Conservation (phyloP, 2,329 filamentous ascomycete genomes). For the Phoma sp. region DNA sequence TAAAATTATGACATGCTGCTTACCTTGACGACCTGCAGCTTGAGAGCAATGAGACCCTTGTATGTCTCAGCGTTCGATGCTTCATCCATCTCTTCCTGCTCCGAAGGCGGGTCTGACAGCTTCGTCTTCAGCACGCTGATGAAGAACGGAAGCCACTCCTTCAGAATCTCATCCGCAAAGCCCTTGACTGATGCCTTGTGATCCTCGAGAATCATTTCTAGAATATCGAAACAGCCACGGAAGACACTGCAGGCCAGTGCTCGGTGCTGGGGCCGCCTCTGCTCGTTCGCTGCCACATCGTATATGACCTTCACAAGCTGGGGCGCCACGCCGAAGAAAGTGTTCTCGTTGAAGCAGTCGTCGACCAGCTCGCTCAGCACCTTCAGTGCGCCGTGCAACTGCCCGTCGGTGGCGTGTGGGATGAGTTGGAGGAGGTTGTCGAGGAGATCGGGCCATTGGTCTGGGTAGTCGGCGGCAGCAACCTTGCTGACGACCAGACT, state of each 20-base stretch:
- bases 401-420: slow-evolving; percentile 75
- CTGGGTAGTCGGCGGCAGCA: slow-evolving; percentile 89
- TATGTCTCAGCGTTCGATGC: slow-evolving; percentile 68
- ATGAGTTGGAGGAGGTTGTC: slow-evolving; percentile 81
- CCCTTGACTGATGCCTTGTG: slow-evolving; percentile 84
- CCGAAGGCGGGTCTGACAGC: slow-evolving; percentile 67
- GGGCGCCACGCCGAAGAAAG: slow-evolving; percentile 89
- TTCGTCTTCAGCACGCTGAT: slow-evolving; percentile 76
- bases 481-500: slow-evolving; percentile 94
- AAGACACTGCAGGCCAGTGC: slow-evolving; percentile 91
- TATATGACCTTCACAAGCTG: slow-evolving; percentile 86
- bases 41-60: slow-evolving; percentile 84
- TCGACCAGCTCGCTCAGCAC: slow-evolving; percentile 91
- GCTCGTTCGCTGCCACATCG: slow-evolving; percentile 78
- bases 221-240: slow-evolving; percentile 87
- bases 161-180: slow-evolving; percentile 87
- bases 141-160: slow-evolving; percentile 90
- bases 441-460: slow-evolving; percentile 91
- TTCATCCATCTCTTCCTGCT: slow-evolving; percentile 66
- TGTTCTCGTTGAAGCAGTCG: slow-evolving; percentile 89
- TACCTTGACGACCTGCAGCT: slow-evolving; percentile 88
- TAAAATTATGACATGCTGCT: slow-evolving; percentile 16
- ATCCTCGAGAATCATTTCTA: slow-evolving; percentile 96
- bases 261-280: slow-evolving; percentile 76
- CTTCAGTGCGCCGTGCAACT: slow-evolving; percentile 87